Evolutionary conservation across 2,329 filamentous ascomycete species (phyloP).

Genomic region (Hymenoscyphus fructigenus): DNA sequence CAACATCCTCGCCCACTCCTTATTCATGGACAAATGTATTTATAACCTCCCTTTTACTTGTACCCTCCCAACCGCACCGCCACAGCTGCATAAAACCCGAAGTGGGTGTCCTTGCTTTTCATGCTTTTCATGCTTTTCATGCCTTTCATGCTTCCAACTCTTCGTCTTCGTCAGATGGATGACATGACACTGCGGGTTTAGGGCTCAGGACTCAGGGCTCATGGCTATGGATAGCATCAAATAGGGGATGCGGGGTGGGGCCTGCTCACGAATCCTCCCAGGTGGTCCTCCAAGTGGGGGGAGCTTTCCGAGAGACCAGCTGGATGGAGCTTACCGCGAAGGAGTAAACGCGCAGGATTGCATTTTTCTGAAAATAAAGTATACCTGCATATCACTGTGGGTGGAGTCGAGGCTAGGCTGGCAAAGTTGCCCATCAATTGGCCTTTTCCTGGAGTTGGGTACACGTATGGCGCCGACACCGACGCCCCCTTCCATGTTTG

Average conservation of each 20-base stretch:
- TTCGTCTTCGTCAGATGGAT: not conserved
- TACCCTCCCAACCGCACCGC: not conserved
- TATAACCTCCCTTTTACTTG: not conserved
- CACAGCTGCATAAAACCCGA: not conserved
- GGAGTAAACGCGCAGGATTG: not conserved
- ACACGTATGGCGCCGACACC: not conserved
- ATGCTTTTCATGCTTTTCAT: not conserved
- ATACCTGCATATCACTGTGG: not conserved
- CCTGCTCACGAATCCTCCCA: not conserved
- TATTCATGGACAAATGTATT: not conserved
- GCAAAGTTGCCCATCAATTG: not conserved
- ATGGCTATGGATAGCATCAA: not conserved
- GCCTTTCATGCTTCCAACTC: not conserved
- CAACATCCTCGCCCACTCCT: not conserved
- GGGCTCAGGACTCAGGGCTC: too few species aligned
- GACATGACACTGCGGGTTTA: not conserved
- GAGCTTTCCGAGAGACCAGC: not conserved
- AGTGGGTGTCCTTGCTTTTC: not conserved
- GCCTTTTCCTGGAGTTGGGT: not conserved
- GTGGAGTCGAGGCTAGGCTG: not conserved
- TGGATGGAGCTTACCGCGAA: not conserved
- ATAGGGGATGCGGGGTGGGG: not conserved
- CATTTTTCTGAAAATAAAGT: not conserved
- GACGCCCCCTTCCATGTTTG: not conserved
- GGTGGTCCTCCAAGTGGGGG: not conserved